phyloP scores from a whole-genome alignment of 139 green algal species.

The Micromonas pusilla region DNA sequence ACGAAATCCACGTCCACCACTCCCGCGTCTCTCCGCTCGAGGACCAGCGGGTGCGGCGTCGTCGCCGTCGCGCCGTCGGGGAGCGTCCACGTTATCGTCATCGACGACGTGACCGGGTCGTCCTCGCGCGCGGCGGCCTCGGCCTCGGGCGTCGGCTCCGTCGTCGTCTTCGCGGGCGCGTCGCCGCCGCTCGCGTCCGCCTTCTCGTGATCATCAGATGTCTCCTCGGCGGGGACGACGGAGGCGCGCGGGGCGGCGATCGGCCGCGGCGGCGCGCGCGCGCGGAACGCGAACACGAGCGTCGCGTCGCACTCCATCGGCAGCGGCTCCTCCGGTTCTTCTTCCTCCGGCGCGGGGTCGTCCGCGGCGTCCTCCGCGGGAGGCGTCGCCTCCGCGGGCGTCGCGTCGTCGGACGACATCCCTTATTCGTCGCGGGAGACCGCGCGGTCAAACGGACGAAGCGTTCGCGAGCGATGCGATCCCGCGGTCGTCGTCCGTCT shows the following conservation, averaged over 20 bases:
- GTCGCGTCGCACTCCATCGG: no score
- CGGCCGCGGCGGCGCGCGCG: no score
- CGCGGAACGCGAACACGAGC: no score
- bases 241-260: no score
- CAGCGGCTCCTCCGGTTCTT: background rate
- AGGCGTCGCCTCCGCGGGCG: no score
- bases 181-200: no score
- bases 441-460: no score
- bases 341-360: background rate
- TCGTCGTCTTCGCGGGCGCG: no score
- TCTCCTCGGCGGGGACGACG: no score
- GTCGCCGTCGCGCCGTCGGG: background rate
- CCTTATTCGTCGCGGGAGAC: background rate
- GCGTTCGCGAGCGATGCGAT: no score
- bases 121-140: background rate
- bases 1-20: background rate
- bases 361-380: background rate
- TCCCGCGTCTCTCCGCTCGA: background rate
- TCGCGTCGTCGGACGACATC: background rate
- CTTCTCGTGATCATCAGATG: no score
- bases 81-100: background rate
- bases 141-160: background rate
- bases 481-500: no score
- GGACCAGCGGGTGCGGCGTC: background rate
- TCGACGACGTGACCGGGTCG: background rate